Conservation (phyloP, 768 basidiomycete species). For the Auricularia sp. region DNA sequence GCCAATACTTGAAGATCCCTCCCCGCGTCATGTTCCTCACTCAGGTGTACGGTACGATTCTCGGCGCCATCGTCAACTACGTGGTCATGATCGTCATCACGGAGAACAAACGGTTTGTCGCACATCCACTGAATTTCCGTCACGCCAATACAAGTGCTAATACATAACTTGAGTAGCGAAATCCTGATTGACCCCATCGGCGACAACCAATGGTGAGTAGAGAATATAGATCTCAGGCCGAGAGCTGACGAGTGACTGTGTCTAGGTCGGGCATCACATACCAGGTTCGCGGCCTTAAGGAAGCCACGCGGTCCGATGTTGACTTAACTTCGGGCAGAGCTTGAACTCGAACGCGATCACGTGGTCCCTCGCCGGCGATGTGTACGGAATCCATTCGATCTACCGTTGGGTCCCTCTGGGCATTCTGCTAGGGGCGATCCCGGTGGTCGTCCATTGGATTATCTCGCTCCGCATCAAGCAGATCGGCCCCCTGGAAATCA, state of each 20-base stretch:
- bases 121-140: neutral
- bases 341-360: constrained; percentile 51
- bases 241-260: neutral
- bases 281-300: neutral
- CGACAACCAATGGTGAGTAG: constrained; percentile 43
- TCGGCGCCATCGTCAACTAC: constrained; percentile 27
- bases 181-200: constrained; percentile 41
- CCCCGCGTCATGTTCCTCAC: constrained; percentile 56
- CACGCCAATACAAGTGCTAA: neutral
- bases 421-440: constrained; percentile 42
- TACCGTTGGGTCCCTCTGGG: constrained; percentile 49
- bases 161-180: constrained; percentile 32
- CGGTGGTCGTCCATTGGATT: constrained; percentile 44
- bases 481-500: constrained; percentile 41
- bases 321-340: constrained; percentile 22
- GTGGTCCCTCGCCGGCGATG: constrained; percentile 50
- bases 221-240: neutral
- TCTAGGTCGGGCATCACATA: neutral
- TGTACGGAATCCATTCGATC: constrained; percentile 43
- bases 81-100: constrained; percentile 35
- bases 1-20: constrained; percentile 49
- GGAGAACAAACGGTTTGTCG: constrained; percentile 1
- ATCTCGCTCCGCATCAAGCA: constrained; percentile 42
- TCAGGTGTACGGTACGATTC: constrained; percentile 55
- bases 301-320: neutral